Base-by-base conservation (phyloP, 768 basidiomycete genomes). In the Suillus paluster region DNA sequence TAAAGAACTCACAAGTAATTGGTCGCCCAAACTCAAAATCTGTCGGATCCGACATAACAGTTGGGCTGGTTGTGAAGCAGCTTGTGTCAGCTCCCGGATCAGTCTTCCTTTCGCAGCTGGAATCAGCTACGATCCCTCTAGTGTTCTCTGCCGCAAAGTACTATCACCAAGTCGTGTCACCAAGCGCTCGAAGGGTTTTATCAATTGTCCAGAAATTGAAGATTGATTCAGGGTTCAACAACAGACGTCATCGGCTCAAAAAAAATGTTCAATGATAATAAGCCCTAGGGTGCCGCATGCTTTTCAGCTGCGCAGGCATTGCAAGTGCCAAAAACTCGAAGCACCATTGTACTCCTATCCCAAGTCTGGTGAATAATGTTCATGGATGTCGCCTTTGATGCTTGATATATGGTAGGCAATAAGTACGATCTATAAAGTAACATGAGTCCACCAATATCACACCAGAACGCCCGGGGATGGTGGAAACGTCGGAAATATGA, bases 341-440 rank as follows among this genome's bases (percentile, higher is more conserved):
- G 34, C 14, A 38, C 49, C 19, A 27, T 19, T 19, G 21, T 10
- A 53, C 14, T 36, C 36, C 38, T 39, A 36, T 54, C 34, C 21
- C 52, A 55, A 23, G 15, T 38, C 10, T 55, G 54, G 11, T 19
- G 38, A 39, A 19, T 27, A 25, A 55, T 11, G 27, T 55, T 54
- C 52, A 54, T 10, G 38, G 17, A 25, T 19, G 30, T 50, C 49
- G 30, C 6, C 38, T 38, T 36, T 38, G 53, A 53, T 21, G 52
- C 34, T 36, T n/a, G 36, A 42, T 33, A 23, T 42, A 60, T 33
- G 38, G 21, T 56, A 57, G 53, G 57, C 44, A 58, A 38, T 58
- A 61, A 49, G 46, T 48, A 59, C 57, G 57, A 59, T 46, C 27
- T 36, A 58, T 59, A 58, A 58, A 27, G 36, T 45, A 57, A 25